Base-by-base conservation (phyloP, 805 yeast species). In the Metschnikowia cerradonensis region DNA sequence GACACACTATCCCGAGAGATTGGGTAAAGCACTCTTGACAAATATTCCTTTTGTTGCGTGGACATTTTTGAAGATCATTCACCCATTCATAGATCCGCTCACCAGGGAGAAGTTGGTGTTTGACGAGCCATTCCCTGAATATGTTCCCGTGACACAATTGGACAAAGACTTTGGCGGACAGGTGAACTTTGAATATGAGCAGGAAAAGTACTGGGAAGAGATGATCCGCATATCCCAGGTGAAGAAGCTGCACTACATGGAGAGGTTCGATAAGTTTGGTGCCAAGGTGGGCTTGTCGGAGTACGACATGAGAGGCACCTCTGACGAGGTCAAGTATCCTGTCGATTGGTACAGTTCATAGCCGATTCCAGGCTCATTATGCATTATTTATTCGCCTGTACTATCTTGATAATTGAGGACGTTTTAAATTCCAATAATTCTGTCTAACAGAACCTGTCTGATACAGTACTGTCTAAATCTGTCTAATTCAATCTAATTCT, bases 1-100 rank as follows among this genome's bases (percentile, higher is more conserved):
- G 71, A 90, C 96, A 11, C 99, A 94, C 68, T 94, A 94, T 67
- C 99, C 99, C 3, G 99, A 94, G 67, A 81, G 99, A 61, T 76
- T 94, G 52, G 99, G 99, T 37, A 86, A 85, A 64, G 97, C 97
- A 0, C 76, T 91, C 44, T 76, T 94, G 48, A 88, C 96, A 45
- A 92, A 94, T 68, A 90, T 94, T 57, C 98, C 98, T 13, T 88
- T 94, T 81, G 70, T 91, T 49, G 98, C 91, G 6, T 88, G 96
- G 88, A 84, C 96, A 8, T 94, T 94, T 62, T 73, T 94, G 59
- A 91, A 88, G 71, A 72, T 94, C 55, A 91, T 92, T 56, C 89
- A 88, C 61, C 99, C 99, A 4, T 94, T 94, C 67, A 94, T 94
- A 57, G 99, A 94, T 65, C 97, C 99, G 8, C 71, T 89, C 62